These are phyloP conservation scores for Thalassiosira hispida DNA, from an alignment of 352 stramenopile genomes.

Conservation along the genomic window DNA sequence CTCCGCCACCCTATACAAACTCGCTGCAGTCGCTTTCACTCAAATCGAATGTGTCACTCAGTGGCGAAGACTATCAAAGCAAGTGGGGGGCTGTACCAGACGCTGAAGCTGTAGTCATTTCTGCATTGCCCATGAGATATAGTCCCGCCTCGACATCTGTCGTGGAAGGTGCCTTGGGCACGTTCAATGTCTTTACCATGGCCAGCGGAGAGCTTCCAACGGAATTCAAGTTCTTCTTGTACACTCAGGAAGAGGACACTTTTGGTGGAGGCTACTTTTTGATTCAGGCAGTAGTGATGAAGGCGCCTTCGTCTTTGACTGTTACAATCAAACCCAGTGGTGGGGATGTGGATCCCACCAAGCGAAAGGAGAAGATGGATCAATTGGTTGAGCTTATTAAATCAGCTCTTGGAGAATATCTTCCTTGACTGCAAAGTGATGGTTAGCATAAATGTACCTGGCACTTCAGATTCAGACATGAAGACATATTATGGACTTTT, in stretches of 20 bases:
- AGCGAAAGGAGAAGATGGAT: constrained; percentile 46
- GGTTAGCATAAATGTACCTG: not conserved
- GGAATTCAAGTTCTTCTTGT: constrained; percentile 90
- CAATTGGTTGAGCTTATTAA: constrained; percentile 49
- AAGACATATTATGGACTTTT: too few relatives aligned
- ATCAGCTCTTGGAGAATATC: constrained; percentile 44
- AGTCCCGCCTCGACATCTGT: constrained; percentile 54
- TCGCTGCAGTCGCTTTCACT: constrained; percentile 56
- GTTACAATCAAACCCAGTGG: constrained; percentile 71
- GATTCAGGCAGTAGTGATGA: constrained; percentile 74
- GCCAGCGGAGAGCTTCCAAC: constrained; percentile 84
- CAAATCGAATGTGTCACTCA: constrained; percentile 60
- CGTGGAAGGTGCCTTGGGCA: constrained; percentile 67
- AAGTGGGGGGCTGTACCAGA: constrained; percentile 79
- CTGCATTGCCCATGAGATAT: constrained; percentile 50
- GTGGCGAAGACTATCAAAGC: constrained; percentile 77
- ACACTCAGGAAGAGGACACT: constrained; percentile 63
- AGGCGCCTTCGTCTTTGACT: constrained; percentile 58
- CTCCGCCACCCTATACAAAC: constrained; percentile 14
- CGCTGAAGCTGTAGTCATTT: constrained; percentile 58
- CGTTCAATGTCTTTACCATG: constrained; percentile 82
- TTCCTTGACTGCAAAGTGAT: constrained; percentile 4
- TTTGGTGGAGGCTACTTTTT: constrained; percentile 65
- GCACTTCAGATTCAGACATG: too few relatives aligned
- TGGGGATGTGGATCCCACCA: constrained; percentile 20